phyloP scores from a whole-genome alignment of 768 basidiomycete species.

The Calocera viscosa region DNA sequence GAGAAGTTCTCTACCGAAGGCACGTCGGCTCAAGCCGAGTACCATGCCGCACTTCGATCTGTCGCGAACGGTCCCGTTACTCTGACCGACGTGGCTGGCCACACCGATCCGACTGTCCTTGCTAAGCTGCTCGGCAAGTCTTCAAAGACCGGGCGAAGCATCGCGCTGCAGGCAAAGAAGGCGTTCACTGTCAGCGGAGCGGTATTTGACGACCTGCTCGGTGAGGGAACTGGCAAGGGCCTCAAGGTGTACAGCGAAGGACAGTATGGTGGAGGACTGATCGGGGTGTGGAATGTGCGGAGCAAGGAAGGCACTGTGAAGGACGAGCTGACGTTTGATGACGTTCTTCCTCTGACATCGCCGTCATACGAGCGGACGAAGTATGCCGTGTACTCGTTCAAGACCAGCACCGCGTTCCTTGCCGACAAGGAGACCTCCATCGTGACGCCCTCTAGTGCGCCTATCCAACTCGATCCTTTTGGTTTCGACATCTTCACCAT shows the following conservation, averaged over 20 bases:
- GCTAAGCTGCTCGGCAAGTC: constrained; percentile 13
- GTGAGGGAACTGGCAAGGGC: constrained; percentile 11
- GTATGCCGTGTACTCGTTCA: background rate
- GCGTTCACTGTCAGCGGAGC: constrained; percentile 9
- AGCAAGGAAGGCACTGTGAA: constrained; percentile 12
- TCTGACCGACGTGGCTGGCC: constrained; percentile 14
- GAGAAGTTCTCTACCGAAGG: background rate
- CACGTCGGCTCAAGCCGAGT: constrained; percentile 9
- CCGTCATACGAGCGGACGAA: background rate
- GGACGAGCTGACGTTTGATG: background rate
- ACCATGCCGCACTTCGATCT: constrained; percentile 15
- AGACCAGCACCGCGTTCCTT: background rate
- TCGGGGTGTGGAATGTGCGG: constrained; percentile 15
- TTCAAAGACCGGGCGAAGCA: constrained; percentile 5
- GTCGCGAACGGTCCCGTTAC: constrained; percentile 15
- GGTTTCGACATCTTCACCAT: constrained; percentile 15
- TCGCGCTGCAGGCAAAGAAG: constrained; percentile 12
- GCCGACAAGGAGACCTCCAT: background rate
- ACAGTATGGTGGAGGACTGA: constrained; percentile 11
- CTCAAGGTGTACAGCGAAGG: constrained; percentile 13
- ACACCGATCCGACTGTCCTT: constrained; percentile 14
- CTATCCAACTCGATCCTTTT: constrained; percentile 12
- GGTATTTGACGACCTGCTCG: constrained; percentile 12
- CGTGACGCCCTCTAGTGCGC: background rate
- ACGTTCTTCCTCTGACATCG: background rate